Evolutionary conservation across 352 stramenopile species (phyloP).

Genomic region (Blastocystis sp.): DNA sequence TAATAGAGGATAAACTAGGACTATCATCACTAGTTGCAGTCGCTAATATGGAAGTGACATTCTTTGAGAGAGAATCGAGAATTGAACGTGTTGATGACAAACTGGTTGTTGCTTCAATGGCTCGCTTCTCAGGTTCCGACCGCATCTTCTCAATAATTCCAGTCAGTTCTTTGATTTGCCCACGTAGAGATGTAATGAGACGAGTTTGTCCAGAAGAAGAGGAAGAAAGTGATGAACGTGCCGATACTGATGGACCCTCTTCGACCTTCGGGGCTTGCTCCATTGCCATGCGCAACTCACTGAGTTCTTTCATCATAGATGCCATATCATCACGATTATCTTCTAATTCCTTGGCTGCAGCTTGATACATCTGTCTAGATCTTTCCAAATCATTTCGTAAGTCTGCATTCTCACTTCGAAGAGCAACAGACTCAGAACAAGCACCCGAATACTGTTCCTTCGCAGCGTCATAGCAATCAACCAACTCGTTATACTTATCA

Average conservation of each 20-base stretch:
- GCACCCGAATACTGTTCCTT: slow-evolving; percentile 6
- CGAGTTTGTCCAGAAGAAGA: background rate
- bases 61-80: background rate
- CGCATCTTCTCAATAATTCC: background rate
- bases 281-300: slow-evolving; percentile 36
- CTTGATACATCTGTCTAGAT: slow-evolving; percentile 27
- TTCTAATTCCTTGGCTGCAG: slow-evolving; percentile 45
- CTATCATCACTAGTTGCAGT: background rate
- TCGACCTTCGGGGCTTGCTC: background rate
- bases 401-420: slow-evolving; percentile 22
- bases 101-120: background rate
- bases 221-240: background rate
- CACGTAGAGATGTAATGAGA: slow-evolving; percentile 13
- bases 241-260: background rate
- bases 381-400: slow-evolving; percentile 21
- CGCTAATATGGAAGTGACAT: background rate
- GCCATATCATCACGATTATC: slow-evolving; percentile 52
- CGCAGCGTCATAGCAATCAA: slow-evolving; percentile 44
- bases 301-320: slow-evolving; percentile 28
- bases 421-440: background rate
- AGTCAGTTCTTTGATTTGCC: background rate
- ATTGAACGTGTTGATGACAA: background rate
- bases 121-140: background rate
- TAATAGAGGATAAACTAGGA: background rate
- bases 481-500: slow-evolving; percentile 53